Base-by-base conservation (phyloP, 163 green algal genomes). In the Scenedesmus sp. region DNA sequence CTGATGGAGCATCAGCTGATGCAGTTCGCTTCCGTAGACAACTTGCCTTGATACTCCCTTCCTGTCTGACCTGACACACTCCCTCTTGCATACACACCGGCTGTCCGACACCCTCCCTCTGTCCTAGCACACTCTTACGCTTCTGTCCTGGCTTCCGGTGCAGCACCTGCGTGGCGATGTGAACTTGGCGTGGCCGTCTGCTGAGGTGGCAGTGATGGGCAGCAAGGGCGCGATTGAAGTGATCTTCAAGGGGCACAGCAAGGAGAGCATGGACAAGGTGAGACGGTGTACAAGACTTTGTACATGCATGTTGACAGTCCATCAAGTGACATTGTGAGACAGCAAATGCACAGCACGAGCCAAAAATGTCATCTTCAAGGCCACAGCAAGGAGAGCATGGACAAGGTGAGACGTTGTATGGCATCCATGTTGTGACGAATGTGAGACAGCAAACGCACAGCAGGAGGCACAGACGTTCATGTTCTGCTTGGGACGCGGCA, bases 171-270 rank as follows among this genome's bases (percentile, higher is more conserved):
- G 96, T 4, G 93, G 82, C 15, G 96, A 98, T 86, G 87, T 96
- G 66, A 98, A 98, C 91, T 92, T 97, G 34, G 92, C 93, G 0
- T 98, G 96, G 96, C 96, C 96, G 10, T 90, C 94, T 0, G 96
- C 94, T 6, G 94, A 98, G 95, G 95, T 98, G 59, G 96, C 96
- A 3, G 96, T 98, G 57, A 98, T 98, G 96, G 96, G 96, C 73
- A 92, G 93, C 87, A 97, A 96, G 92, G 96, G 95, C 20, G 96
- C 96, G 0, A 94, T 96, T 64, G 95, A 96, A 87, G 95, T 98
- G 59, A 93, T 98, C 20, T 96, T 96, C 90, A 91, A 94, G 57
- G 91, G 87, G 3, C 46, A 82, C 18, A 88, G 77, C 59, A 76
- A 70, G 57, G 76, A 91, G 76, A 84, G 34, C 81, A 87, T 86